Conservation (phyloP, 495 filamentous ascomycete genomes). For the Opeltia flavorubescens region DNA sequence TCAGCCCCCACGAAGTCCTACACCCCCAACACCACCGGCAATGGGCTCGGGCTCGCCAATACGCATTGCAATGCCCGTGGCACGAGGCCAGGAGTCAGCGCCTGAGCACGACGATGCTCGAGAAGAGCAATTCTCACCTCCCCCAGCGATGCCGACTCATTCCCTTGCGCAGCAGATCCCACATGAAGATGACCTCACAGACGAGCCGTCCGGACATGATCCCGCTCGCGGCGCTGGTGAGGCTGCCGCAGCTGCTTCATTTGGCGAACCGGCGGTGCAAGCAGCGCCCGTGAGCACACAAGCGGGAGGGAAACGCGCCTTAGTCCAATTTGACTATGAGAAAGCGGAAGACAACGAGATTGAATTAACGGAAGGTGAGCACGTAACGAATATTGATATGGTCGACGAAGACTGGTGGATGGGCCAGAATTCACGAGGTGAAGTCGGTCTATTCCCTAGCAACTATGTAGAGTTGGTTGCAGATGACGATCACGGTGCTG, state of each 20-base stretch:
- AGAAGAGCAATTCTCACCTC: conserved; percentile 35
- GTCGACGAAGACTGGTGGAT: conserved; percentile 97
- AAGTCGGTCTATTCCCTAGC: conserved; percentile 83
- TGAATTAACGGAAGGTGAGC: conserved; percentile 78
- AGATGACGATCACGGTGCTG: conserved; percentile 24
- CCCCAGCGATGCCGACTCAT: conserved; percentile 38
- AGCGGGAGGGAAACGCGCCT: conserved; percentile 46
- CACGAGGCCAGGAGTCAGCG: conserved; percentile 39
- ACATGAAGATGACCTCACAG: conserved; percentile 46
- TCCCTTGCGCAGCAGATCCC: conserved; percentile 46
- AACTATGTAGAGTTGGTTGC: conserved; percentile 89
- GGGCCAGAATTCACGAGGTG: conserved; percentile 67
- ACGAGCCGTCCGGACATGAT: conserved; percentile 47
- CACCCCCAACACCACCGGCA: conserved; percentile 39
- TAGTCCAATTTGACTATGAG: conserved; percentile 91
- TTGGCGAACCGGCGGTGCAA: conserved; percentile 23
- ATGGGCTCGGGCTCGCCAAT: conserved; percentile 55
- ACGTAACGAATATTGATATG: conserved; percentile 93
- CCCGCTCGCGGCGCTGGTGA: conserved; percentile 48
- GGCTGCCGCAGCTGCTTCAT: conserved; percentile 27
- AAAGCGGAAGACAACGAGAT: conserved; percentile 96
- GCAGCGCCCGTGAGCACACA: conserved; percentile 13
- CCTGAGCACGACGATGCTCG: conserved; percentile 35
- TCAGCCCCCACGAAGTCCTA: conserved; percentile 42
- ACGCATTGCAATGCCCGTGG: conserved; percentile 75